Conservation (phyloP, 139 green algal genomes). For the Asterochloris sp. region DNA sequence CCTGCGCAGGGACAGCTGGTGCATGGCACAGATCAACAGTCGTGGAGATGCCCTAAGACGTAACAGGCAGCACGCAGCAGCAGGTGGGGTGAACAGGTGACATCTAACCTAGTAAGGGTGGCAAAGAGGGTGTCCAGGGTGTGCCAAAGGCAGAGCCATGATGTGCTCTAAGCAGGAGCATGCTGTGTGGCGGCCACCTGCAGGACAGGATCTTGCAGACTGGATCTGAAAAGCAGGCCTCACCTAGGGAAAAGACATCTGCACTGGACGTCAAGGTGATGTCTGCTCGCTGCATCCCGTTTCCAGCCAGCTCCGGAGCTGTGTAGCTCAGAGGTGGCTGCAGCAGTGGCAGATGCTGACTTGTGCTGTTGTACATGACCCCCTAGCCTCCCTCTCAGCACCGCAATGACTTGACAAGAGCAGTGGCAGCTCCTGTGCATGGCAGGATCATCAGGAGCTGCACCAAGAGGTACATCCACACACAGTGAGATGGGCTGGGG, state of each 20-base stretch:
- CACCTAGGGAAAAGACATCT: slow-evolving; percentile 76
- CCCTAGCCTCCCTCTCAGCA: too few species aligned
- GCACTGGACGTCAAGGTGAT: slow-evolving; percentile 30
- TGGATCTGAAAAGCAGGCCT: background rate
- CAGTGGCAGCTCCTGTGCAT: too few species aligned
- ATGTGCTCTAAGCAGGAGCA: background rate
- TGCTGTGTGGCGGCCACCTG: background rate
- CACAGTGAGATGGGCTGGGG: too few species aligned
- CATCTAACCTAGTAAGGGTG: too few species aligned
- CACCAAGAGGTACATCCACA: too few species aligned
- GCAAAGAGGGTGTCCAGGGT: background rate
- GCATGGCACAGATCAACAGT: too few species aligned
- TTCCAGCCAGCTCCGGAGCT: slow-evolving; percentile 68
- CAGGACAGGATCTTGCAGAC: background rate
- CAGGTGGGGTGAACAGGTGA: too few species aligned
- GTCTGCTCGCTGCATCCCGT: slow-evolving; percentile 6
- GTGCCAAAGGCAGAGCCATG: background rate
- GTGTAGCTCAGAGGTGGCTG: slow-evolving; percentile 69
- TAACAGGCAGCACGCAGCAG: too few species aligned
- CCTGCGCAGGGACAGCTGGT: background rate
- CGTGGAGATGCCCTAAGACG: too few species aligned
- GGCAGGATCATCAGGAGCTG: too few species aligned
- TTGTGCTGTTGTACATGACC: too few species aligned
- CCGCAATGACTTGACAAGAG: too few species aligned
- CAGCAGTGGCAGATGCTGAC: slow-evolving; percentile 1